Percentiles rank a stretch among this genome's conserved stretches.
These are phyloP conservation scores for Dothiorella sarmentorum DNA, from an alignment of 2,329 filamentous ascomycete genomes.

Conservation along the genomic window DNA sequence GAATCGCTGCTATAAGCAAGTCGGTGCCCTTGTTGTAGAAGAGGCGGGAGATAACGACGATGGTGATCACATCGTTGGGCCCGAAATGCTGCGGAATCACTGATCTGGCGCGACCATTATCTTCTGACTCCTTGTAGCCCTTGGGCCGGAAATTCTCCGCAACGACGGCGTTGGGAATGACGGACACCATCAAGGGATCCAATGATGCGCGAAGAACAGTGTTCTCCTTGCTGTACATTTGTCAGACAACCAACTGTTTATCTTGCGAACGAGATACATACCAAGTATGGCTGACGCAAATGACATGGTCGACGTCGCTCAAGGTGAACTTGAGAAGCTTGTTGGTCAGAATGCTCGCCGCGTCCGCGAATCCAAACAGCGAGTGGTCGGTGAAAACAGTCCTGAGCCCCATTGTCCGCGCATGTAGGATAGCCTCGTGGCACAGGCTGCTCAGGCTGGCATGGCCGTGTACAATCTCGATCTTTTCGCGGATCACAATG, in stretches of 20 bases:
- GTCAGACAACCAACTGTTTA: background rate
- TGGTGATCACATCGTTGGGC: conserved; percentile 84
- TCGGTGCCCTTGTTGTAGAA: conserved; percentile 99
- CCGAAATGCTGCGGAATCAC: conserved; percentile 67
- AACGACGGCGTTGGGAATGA: conserved; percentile 95
- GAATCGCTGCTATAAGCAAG: conserved; percentile 91
- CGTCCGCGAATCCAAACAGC: conserved; percentile 94
- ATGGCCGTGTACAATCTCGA: conserved; percentile 98
- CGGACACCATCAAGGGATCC: conserved; percentile 94
- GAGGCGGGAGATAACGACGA: conserved; percentile 92
- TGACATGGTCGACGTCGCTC: conserved; percentile 96
- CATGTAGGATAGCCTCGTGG: conserved; percentile 92
- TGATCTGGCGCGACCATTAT: conserved; percentile 25
- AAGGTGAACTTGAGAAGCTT: conserved; percentile 94
- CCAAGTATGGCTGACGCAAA: conserved; percentile 98
- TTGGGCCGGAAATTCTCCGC: conserved; percentile 90
- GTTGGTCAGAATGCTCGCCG: conserved; percentile 91
- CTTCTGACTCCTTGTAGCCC: conserved; percentile 37
- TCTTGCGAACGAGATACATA: conserved; percentile 37
- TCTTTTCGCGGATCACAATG: conserved; percentile 88
- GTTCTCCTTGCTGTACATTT: conserved; percentile 79
- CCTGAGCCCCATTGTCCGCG: conserved; percentile 88
- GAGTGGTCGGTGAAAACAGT: conserved; percentile 98
- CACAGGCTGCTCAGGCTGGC: conserved; percentile 89
- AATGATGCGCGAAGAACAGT: conserved; percentile 91